Percentiles rank a stretch among this genome's conserved stretches.
Conservation (phyloP, 2,329 filamentous ascomycete species). For the Coniochaeta sp. region DNA sequence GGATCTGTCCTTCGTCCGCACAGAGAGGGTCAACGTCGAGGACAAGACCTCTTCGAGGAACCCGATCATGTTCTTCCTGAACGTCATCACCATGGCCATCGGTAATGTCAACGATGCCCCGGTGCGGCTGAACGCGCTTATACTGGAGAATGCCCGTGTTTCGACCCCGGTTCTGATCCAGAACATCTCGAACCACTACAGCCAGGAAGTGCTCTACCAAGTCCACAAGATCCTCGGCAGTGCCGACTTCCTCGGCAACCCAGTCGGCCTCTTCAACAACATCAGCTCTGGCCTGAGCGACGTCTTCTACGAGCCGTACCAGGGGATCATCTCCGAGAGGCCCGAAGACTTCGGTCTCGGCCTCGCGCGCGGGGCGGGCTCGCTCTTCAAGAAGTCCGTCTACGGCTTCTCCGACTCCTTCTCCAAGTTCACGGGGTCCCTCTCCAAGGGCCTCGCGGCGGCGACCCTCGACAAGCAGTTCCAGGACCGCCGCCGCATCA, state of each 20-base stretch:
- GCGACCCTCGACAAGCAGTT: conserved; percentile 98
- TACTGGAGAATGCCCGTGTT: conserved; percentile 91
- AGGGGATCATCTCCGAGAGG: conserved; percentile 89
- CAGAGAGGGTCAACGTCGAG: conserved; percentile 91
- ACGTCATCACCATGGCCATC: conserved; percentile 98
- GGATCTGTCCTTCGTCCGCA: conserved; percentile 93
- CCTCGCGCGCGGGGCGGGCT: conserved; percentile 92
- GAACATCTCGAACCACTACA: conserved; percentile 90
- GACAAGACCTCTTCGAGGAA: conserved; percentile 87
- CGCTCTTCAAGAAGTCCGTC: conserved; percentile 97
- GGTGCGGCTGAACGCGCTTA: conserved; percentile 83
- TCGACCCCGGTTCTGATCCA: conserved; percentile 76
- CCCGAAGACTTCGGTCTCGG: conserved; percentile 92
- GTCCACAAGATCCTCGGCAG: conserved; percentile 96
- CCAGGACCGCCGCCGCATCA: conserved; percentile 92
- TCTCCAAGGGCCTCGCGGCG: conserved; percentile 92
- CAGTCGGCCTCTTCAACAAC: conserved; percentile 96
- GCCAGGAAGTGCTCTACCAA: conserved; percentile 91
- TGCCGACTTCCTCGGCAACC: conserved; percentile 95
- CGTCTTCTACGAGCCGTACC: conserved; percentile 99
- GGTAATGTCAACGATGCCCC: conserved; percentile 98
- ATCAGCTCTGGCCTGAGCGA: conserved; percentile 95
- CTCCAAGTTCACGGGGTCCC: conserved; percentile 93
- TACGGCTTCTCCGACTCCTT: conserved; percentile 97
- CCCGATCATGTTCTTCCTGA: conserved; percentile 97